A percentile compares a stretch with the other conserved stretches of the same genome.
Conservation (phyloP, 768 basidiomycete genomes). For the Hypsizygus marmoreus region DNA sequence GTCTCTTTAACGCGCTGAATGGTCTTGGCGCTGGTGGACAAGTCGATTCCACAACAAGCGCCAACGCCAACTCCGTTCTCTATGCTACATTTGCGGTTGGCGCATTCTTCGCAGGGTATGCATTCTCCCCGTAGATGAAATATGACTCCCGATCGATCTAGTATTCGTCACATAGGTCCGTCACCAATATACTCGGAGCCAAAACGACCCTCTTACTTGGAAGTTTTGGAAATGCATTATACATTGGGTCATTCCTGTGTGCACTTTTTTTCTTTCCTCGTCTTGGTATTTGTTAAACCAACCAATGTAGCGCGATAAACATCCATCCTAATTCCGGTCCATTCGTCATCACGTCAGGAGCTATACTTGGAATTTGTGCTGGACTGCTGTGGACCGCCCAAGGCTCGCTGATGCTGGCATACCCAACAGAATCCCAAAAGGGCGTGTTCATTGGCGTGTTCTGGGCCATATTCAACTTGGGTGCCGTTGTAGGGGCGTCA, state of each 20-base stretch:
- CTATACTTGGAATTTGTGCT: constrained; percentile 72
- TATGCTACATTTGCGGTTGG: constrained; percentile 62
- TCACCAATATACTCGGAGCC: constrained; percentile 83
- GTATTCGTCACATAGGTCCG: constrained; percentile 44
- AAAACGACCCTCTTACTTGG: constrained; percentile 74
- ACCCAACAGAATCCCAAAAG: constrained; percentile 79
- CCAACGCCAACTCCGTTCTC: constrained; percentile 58
- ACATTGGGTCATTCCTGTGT: constrained; percentile 73
- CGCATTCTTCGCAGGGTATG: constrained; percentile 71
- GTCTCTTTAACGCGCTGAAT: constrained; percentile 63
- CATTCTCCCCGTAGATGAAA: too few species aligned
- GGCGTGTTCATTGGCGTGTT: constrained; percentile 78
- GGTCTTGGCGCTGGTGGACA: constrained; percentile 68
- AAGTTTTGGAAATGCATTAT: constrained; percentile 74
- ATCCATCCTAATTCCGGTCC: constrained; percentile 61
- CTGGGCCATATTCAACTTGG: constrained; percentile 84
- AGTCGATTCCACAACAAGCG: constrained; percentile 51
- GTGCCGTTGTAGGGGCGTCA: constrained; percentile 76
- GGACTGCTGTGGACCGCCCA: constrained; percentile 81
- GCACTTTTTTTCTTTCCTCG: constrained; percentile 21
- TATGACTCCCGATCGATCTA: background rate
- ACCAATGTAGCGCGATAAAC: constrained; percentile 55
- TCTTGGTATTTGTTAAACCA: background rate
- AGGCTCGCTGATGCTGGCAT: constrained; percentile 83
- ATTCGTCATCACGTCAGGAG: constrained; percentile 74